Base-by-base conservation (phyloP, 768 basidiomycete species). In the Leccinum broughii region DNA sequence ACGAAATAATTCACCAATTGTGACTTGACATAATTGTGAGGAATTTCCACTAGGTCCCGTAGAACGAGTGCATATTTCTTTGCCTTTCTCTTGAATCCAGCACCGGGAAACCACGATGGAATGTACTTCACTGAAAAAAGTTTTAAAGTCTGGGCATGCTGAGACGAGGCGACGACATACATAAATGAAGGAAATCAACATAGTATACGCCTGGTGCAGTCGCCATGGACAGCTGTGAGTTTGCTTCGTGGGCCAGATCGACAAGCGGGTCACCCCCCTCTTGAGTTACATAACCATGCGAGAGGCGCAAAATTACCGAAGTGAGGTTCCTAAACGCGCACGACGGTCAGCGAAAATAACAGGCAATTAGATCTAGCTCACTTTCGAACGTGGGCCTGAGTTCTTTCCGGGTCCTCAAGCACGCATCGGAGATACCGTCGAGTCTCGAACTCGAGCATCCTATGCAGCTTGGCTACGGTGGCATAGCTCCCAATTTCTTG, bases 231-330 rank as follows among this genome's bases (percentile, higher is more conserved):
- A 77, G 48, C 22, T 63, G 66, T 11, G 58, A 62, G 51, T 71
- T 62, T 41, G 72, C 73, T 34, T 62, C 53, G 13, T 75, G 63
- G 7, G 70, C 74, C 5, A 74, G 58, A 7, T 56, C 59, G 46
- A 79, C 65, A 46, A 78, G 75, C 49, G 70, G 73, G 48, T 81
- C 80, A 9, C 78, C 62, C 14, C 70, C 72, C 3, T 71, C 59
- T 55, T 67, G 57, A n/a, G 77, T 72, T 13, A 76, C 66, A 56
- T 78, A 77, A 2, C 80, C 80, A 57, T 80, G 81, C 0, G 72
- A 71, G 14, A 77, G 64, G 32, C 72, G 72, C 34, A 80, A 70
- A 6, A 74, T 70, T n/a, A 77, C 63, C 4, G 76, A 62, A 24
- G 56, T 56, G 11, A 60, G 11, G n/a, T 59, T 57, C 34, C 64